A percentile compares a stretch with the other conserved stretches of the same genome.
phyloP scores from a whole-genome alignment of 2,329 filamentous ascomycete species.

The Fusarium dlaminii region DNA sequence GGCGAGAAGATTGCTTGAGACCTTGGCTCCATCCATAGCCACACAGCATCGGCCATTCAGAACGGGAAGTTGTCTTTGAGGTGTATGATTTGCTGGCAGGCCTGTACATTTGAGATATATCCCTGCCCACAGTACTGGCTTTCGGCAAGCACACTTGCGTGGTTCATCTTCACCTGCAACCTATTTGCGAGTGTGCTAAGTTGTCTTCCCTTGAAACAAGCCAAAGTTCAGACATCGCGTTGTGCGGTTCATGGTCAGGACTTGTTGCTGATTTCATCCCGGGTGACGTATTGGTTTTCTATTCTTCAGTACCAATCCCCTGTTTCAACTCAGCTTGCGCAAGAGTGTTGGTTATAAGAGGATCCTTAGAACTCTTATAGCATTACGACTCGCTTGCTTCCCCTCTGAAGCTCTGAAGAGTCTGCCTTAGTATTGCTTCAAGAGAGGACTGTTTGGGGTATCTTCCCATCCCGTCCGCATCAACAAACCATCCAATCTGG shows the following conservation, averaged over 20 bases:
- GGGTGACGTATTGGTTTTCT: conserved; percentile 21
- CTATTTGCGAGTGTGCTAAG: conserved; percentile 28
- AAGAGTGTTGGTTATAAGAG: conserved; percentile 7
- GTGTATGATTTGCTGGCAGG: conserved; percentile 40
- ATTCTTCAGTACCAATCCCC: conserved; percentile 19
- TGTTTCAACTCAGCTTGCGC: conserved; percentile 7
- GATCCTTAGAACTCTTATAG: neutral
- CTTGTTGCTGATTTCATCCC: conserved; percentile 29
- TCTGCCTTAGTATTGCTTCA: conserved; percentile 14
- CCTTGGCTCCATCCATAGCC: conserved; percentile 35
- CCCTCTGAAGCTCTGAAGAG: conserved; percentile 2
- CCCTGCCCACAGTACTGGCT: conserved; percentile 33
- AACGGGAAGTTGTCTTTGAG: conserved; percentile 25
- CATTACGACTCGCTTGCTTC: conserved; percentile 1
- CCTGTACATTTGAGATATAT: conserved; percentile 32
- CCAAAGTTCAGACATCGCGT: conserved; percentile 20
- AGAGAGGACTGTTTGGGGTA: conserved; percentile 49
- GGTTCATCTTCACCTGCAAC: conserved; percentile 32
- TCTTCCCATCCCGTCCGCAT: conserved; percentile 46
- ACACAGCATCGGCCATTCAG: conserved; percentile 39
- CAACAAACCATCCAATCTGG: conserved; percentile 45
- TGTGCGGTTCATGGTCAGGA: conserved; percentile 17
- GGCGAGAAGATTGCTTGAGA: conserved; percentile 35
- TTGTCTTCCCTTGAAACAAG: conserved; percentile 5
- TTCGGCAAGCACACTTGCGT: conserved; percentile 28